A percentile compares a stretch with the other conserved stretches of the same genome.
These are phyloP conservation scores for Candida wancherniae DNA, from an alignment of 805 yeast species.

Conservation along the genomic window DNA sequence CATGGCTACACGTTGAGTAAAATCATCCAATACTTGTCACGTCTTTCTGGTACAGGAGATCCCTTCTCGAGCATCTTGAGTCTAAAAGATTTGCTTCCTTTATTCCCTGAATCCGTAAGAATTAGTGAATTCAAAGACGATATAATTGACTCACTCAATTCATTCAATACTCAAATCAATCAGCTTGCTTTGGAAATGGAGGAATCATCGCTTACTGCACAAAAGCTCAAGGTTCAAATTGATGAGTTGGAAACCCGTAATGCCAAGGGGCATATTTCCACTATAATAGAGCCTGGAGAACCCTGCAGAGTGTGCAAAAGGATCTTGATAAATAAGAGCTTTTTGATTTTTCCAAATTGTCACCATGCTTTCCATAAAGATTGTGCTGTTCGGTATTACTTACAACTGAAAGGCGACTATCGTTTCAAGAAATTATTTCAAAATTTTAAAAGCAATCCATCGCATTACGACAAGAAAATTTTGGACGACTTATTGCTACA, in stretches of 20 bases:
- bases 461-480: conserved; percentile 38
- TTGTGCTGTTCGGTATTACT: conserved; percentile 63
- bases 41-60: conserved; percentile 24
- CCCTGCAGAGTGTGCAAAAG: conserved; percentile 71
- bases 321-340: conserved; percentile 66
- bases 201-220: conserved; percentile 57
- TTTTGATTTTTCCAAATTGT: conserved; percentile 77
- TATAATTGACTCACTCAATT: conserved; percentile 72
- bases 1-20: too few species aligned
- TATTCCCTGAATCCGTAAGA: conserved; percentile 78
- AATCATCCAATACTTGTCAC: conserved; percentile 29
- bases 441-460: conserved; percentile 43
- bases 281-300: conserved; percentile 76
- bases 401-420: conserved; percentile 60
- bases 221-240: conserved; percentile 57
- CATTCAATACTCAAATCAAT: conserved; percentile 61
- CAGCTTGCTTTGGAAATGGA: conserved; percentile 70
- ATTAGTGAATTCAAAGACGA: conserved; percentile 83
- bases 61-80: too few species aligned
- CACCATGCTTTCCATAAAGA: conserved; percentile 86
- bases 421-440: conserved; percentile 59
- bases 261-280: conserved; percentile 43
- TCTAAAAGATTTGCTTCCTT: conserved; percentile 79
- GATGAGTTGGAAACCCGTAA: conserved; percentile 32
- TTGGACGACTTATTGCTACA: conserved; percentile 56